phyloP scores from a whole-genome alignment of 495 filamentous ascomycete genomes.

The Hypoxylon fuscum region DNA sequence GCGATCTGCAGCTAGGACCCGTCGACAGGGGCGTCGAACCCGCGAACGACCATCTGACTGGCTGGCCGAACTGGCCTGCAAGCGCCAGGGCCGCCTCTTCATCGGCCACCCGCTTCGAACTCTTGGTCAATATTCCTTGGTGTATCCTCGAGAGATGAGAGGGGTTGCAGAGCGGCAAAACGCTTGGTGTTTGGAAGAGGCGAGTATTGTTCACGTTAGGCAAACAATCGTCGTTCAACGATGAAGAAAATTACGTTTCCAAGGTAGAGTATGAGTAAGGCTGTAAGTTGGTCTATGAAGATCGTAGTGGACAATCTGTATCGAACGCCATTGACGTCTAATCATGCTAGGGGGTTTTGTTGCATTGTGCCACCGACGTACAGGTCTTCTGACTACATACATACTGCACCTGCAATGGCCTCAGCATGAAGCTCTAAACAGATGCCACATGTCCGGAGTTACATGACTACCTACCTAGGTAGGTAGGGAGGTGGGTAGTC shows the following conservation, averaged over 20 bases:
- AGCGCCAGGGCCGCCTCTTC: slow-evolving; percentile 39
- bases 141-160: slow-evolving; percentile 36
- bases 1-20: slow-evolving; percentile 41
- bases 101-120: slow-evolving; percentile 35
- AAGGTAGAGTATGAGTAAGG: slow-evolving; percentile 7
- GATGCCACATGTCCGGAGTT: slow-evolving; percentile 2
- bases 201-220: slow-evolving; percentile 15
- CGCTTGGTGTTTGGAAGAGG: slow-evolving; percentile 24
- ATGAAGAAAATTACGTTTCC: slow-evolving; percentile 7
- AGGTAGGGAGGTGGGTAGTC: not conserved
- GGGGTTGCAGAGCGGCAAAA: slow-evolving; percentile 35
- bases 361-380: slow-evolving; percentile 3
- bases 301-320: slow-evolving; percentile 6
- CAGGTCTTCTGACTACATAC: slow-evolving; percentile 18
- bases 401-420: not conserved
- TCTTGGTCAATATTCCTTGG: slow-evolving; percentile 23
- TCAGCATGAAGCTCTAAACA: slow-evolving; percentile 3
- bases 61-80: slow-evolving; percentile 20
- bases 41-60: slow-evolving; percentile 32
- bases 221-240: slow-evolving; percentile 9
- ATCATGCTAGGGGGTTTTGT: not conserved
- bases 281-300: not conserved
- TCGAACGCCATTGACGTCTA: not conserved
- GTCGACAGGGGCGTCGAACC: slow-evolving; percentile 24
- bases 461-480: not conserved